phyloP scores from a whole-genome alignment of 306 rosid species.

The Quercus dentata region DNA sequence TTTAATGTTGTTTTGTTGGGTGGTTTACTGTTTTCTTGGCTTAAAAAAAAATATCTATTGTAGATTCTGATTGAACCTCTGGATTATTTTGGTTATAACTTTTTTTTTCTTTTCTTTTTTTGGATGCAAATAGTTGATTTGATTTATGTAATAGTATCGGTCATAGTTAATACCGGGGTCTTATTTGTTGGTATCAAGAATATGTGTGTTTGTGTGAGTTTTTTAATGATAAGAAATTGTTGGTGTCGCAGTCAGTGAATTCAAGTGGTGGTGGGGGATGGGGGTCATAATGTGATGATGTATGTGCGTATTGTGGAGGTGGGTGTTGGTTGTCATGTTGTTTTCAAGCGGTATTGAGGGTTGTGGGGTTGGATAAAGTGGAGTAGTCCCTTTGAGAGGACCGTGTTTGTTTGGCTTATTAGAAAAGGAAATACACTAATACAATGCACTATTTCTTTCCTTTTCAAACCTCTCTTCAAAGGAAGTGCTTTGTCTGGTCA shows the following conservation, averaged over 20 bases:
- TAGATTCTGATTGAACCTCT: slow-evolving; percentile 32
- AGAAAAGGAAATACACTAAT: slow-evolving; percentile 29
- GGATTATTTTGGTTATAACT: slow-evolving; percentile 1
- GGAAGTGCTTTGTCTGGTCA: slow-evolving; percentile 50
- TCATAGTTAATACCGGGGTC: neutral
- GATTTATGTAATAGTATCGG: neutral
- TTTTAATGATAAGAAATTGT: no score
- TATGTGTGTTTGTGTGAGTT: no score
- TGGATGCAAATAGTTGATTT: neutral
- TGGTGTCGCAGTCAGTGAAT: slow-evolving; percentile 12
- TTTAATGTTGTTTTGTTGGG: no score
- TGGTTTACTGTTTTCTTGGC: no score
- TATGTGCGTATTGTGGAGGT: slow-evolving; percentile 27
- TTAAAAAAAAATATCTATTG: slow-evolving; percentile 27
- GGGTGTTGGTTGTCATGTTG: slow-evolving; percentile 34
- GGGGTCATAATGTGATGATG: slow-evolving; percentile 35
- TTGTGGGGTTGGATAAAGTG: slow-evolving; percentile 45
- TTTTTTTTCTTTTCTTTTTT: neutral
- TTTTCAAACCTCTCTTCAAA: slow-evolving; percentile 26
- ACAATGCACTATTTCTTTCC: slow-evolving; percentile 22
- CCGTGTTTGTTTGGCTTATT: slow-evolving; percentile 42
- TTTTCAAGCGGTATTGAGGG: slow-evolving; percentile 33
- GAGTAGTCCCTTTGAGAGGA: slow-evolving; percentile 37
- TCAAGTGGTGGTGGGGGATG: slow-evolving; percentile 29
- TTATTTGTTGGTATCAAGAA: slow-evolving; percentile 1